These are phyloP conservation scores for Suillus alpinus DNA, from an alignment of 768 basidiomycete genomes.

Conservation along the genomic window DNA sequence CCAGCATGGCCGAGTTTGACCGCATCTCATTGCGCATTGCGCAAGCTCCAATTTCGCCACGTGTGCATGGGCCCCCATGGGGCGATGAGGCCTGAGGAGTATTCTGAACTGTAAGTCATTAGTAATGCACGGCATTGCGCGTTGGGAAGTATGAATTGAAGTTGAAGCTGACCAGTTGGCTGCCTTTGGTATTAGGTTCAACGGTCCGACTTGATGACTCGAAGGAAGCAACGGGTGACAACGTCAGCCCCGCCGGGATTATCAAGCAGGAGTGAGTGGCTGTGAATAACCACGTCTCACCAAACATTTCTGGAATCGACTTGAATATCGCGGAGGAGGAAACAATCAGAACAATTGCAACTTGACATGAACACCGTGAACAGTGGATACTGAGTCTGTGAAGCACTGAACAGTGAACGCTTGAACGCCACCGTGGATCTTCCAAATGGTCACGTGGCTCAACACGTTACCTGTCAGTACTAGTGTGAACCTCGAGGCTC, in stretches of 20 bases:
- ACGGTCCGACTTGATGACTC: not conserved
- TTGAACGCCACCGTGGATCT: not conserved
- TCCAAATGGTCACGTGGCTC: not conserved
- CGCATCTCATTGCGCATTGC: not conserved
- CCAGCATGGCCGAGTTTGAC: not conserved
- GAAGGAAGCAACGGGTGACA: too few species aligned
- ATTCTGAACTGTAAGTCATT: not conserved
- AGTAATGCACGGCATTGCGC: not conserved
- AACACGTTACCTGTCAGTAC: not conserved
- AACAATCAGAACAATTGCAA: not conserved
- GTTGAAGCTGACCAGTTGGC: not conserved
- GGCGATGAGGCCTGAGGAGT: not conserved
- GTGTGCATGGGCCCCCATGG: not conserved
- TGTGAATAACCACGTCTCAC: not conserved
- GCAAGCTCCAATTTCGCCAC: not conserved
- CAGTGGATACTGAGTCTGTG: not conserved
- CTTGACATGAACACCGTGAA: not conserved
- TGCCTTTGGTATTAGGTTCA: not conserved
- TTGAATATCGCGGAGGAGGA: not conserved
- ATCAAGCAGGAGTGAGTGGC: not conserved
- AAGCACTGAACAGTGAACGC: not conserved
- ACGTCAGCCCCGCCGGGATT: not conserved
- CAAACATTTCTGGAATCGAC: not conserved
- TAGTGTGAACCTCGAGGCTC: not conserved
- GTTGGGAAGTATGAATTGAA: not conserved